These are phyloP conservation scores for Nematocida displodere DNA, from an alignment of 371 early-diverging fungal genomes.

Conservation along the genomic window DNA sequence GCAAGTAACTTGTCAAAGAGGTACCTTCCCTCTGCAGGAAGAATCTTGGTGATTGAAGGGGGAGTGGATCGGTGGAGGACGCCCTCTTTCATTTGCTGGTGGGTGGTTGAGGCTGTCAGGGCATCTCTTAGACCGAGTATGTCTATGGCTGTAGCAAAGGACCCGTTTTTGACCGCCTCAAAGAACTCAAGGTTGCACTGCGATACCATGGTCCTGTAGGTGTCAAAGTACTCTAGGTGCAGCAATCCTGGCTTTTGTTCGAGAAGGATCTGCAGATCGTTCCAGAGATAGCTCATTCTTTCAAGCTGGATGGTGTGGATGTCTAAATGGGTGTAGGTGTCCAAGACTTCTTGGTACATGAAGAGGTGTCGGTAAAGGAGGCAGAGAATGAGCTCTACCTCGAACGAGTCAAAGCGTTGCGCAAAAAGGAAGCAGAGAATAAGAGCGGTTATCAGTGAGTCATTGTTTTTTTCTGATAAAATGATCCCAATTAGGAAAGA, in stretches of 20 bases:
- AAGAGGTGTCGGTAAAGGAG: constrained; percentile 36
- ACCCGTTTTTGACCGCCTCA: background rate
- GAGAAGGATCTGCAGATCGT: constrained; percentile 13
- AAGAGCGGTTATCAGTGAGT: background rate
- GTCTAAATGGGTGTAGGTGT: background rate
- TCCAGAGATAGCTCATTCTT: constrained; percentile 28
- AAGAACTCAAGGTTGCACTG: background rate
- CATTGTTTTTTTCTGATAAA: background rate
- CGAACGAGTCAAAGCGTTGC: background rate
- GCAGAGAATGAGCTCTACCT: constrained; percentile 6
- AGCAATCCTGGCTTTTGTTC: background rate
- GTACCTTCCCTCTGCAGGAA: no score
- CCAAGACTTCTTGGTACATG: background rate
- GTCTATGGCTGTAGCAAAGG: background rate
- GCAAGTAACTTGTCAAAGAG: no score
- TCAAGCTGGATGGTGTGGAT: constrained; percentile 23
- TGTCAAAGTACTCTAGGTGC: background rate
- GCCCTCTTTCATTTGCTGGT: constrained; percentile 4
- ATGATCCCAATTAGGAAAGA: constrained; percentile 11
- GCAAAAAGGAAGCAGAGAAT: background rate
- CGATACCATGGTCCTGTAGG: background rate
- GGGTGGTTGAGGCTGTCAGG: constrained; percentile 11
- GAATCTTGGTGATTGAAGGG: background rate
- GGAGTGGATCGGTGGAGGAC: background rate
- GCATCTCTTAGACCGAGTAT: constrained; percentile 7